phyloP scores from a whole-genome alignment of 495 filamentous ascomycete species.

The Neurospora terricola region DNA sequence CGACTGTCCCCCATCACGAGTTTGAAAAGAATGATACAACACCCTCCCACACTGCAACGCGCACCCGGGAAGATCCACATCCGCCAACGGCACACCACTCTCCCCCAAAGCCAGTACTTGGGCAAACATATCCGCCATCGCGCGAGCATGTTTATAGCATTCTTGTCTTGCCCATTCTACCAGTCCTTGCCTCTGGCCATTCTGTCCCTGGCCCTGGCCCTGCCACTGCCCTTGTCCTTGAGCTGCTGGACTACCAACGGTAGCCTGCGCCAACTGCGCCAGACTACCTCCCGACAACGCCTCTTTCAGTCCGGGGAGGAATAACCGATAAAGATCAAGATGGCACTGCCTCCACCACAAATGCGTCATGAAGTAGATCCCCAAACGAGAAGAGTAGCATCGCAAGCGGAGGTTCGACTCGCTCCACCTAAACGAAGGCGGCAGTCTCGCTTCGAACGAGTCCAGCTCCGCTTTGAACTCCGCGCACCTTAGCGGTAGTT shows the following conservation, averaged over 20 bases:
- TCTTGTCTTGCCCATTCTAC: not conserved
- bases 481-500: constrained; percentile 30
- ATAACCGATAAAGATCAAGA: constrained; percentile 39
- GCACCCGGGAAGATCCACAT: constrained; percentile 38
- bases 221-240: not conserved
- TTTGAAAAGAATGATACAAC: constrained; percentile 26
- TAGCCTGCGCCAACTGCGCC: constrained; percentile 28
- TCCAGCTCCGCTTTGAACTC: constrained; percentile 32
- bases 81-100: constrained; percentile 29
- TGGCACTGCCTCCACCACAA: constrained; percentile 42
- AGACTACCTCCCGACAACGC: constrained; percentile 27
- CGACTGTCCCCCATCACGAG: constrained; percentile 3
- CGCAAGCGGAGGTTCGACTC: constrained; percentile 39
- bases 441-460: constrained; percentile 34
- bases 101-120: constrained; percentile 28
- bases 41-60: constrained; percentile 38
- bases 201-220: not conserved
- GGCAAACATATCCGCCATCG: constrained; percentile 39
- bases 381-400: constrained; percentile 36
- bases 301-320: constrained; percentile 33
- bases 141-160: constrained; percentile 38
- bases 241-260: constrained; percentile 14
- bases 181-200: not conserved
- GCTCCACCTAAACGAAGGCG: constrained; percentile 35
- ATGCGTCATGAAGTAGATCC: constrained; percentile 42